Evolutionary conservation across 306 rosid species (phyloP), one percentile per base, ranked within the genome.

Genomic region (Pyrus pyrifolia): DNA sequence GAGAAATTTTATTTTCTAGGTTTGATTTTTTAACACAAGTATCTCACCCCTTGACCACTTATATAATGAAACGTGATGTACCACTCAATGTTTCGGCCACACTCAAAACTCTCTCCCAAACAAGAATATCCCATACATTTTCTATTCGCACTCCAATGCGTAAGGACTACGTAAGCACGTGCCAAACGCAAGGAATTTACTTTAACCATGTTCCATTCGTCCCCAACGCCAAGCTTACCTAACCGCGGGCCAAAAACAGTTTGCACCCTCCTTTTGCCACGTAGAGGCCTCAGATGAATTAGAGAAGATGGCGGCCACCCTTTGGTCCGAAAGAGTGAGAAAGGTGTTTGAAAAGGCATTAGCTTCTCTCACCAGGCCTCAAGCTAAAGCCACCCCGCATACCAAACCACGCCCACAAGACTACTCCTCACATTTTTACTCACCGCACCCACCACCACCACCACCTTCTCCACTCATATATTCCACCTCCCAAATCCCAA

Each of bases 271-370:
- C 77, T 78, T 67, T 71, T 81, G 89, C 84, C 98, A 86, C 91
- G 86, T 88, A 96, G 83, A 79, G 2, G 69, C 74, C 81, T 68
- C 80, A 40, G 46, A 68, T 19, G 51, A 77, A 12, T 29, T 25
- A n/a, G 59, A 14, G 76, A 42, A 77, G 76, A 84, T 89, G 83
- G 91, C 91, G 81, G 91, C 93, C 91, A 89, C 73, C 89, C 96
- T 88, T 84, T 85, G 72, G 76, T 60, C 80, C 69, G 3, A 81
- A 83, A 81, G 74, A 45, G 57, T 70, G 76, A 52, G 44, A 31
- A 40, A 30, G 11, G 15, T 53, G 82, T 73, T 69, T 67, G 35
- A 70, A 74, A 61, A 31, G 5, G 30, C 68, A 23, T 58, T 58
- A 49, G 35, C 84, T 80, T 78, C 57, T 38, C 18, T 0, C 86